Evolutionary conservation across 495 filamentous ascomycete genomes (phyloP), one percentile per base, ranked within the genome.

Genomic region (Xylaria curta): DNA sequence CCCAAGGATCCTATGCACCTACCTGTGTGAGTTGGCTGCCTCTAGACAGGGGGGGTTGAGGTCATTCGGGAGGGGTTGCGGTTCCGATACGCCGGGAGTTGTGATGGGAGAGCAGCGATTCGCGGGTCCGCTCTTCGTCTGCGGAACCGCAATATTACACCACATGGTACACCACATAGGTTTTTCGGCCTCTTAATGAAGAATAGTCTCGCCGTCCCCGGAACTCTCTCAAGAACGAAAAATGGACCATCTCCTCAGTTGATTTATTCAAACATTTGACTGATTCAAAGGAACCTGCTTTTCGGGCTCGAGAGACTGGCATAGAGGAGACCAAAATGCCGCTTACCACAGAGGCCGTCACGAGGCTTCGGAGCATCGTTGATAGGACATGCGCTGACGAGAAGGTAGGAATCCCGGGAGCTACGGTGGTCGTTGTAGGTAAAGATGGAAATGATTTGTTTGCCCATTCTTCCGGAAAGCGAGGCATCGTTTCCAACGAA

Each of bases 371-470:
- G 28, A 28, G 68, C 15, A 75, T 59, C 15, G 78, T 85, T 53
- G 80, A 86, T 66, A 59, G 70, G 26, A 78, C 81, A 49, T 83
- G 82, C 26, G 73, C 75, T n/a, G 81, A 86, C 66, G 74, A 77
- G 0, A 71, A 80, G 26, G 76, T 65, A 4, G 80, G 79, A 13
- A 77, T 89, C 10, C 83, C 85, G 0, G 86, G 87, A 0, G 74
- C 80, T 28, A 81, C 85, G 8, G 80, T 85, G 51, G 81, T 84
- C 1, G 82, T 85, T 7, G 79, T 89, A 36, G 82, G 81, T 67
- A 84, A 82, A 68, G 71, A 85, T 76, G 87, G 88, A 58, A 80
- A 85, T 9, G 76, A 82, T 21, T 71, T 88, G 7, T 85, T 88
- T 62, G 72, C 81, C 3, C 78, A 85, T 66, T 80, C 86, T 2